Percentiles rank a stretch among this genome's conserved stretches.
Conservation (phyloP, 163 green algal species). For the Prototheca wickerhamii region DNA sequence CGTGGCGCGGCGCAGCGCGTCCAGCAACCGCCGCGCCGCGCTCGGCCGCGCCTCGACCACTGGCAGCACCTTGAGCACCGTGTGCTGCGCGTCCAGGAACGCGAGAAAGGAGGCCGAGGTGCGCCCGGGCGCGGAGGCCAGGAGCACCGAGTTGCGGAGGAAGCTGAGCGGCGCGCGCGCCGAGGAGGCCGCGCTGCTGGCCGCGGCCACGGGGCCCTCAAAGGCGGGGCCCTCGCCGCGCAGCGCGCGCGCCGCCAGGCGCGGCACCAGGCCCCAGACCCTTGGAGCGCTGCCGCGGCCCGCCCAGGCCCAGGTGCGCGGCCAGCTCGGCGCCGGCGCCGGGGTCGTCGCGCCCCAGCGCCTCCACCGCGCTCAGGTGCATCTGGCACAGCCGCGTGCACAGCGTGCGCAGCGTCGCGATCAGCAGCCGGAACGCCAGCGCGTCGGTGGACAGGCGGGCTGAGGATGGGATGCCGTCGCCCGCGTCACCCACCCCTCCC, state of each 20-base stretch:
- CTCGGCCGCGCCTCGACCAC: not conserved
- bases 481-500: not conserved
- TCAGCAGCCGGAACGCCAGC: slow-evolving; percentile 8
- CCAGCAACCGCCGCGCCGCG: not conserved
- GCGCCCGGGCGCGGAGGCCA: not conserved
- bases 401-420: not conserved
- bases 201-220: too few species aligned
- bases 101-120: not conserved
- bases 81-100: not conserved
- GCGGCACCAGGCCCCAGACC: too few species aligned
- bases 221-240: too few species aligned
- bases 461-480: not conserved
- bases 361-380: not conserved
- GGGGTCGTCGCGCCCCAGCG: not conserved
- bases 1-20: not conserved
- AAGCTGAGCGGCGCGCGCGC: not conserved
- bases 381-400: not conserved
- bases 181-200: not conserved
- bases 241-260: too few species aligned
- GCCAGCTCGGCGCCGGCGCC: not conserved
- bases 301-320: not conserved
- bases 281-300: too few species aligned
- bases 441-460: not conserved
- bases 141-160: not conserved
- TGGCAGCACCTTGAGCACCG: not conserved